Percentiles rank a stretch among this genome's conserved stretches.
Evolutionary conservation across 495 filamentous ascomycete species (phyloP).

Genomic region (Thermochaetoides thermophila): DNA sequence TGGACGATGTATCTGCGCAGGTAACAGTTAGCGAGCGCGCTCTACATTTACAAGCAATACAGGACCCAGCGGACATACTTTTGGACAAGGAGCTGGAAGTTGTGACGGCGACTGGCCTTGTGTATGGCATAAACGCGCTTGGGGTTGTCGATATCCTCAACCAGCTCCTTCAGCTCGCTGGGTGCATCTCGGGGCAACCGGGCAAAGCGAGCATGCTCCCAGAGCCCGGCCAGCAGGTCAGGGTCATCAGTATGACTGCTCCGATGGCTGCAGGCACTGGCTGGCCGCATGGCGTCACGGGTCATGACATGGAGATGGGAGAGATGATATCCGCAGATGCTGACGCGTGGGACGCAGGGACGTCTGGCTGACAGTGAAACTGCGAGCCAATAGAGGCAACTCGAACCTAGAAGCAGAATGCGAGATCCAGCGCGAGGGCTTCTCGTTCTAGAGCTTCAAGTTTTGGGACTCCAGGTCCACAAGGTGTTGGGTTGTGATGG

Average conservation of each 20-base stretch:
- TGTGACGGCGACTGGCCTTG: slow-evolving; percentile 35
- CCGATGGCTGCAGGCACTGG: slow-evolving; percentile 9
- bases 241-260: slow-evolving; percentile 9
- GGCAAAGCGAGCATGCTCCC: slow-evolving; percentile 36
- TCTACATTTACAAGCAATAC: background rate
- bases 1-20: slow-evolving; percentile 61
- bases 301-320: slow-evolving; percentile 35
- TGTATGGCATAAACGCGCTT: slow-evolving; percentile 37
- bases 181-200: slow-evolving; percentile 38
- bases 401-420: no score
- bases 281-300: slow-evolving; percentile 29
- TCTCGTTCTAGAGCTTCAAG: no score
- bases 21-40: slow-evolving; percentile 10
- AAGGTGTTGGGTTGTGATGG: no score
- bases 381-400: no score
- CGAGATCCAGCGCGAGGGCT: no score
- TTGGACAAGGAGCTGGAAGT: slow-evolving; percentile 39
- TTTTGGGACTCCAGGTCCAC: no score
- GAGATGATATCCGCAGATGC: background rate
- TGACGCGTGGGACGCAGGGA: background rate
- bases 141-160: slow-evolving; percentile 37
- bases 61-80: slow-evolving; percentile 23
- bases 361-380: no score
- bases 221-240: slow-evolving; percentile 32
- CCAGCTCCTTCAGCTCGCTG: slow-evolving; percentile 31